Percentiles rank a stretch among this genome's conserved stretches.
Evolutionary conservation across 2,329 filamentous ascomycete species (phyloP).

Genomic region (Fusarium brachygibbosum): DNA sequence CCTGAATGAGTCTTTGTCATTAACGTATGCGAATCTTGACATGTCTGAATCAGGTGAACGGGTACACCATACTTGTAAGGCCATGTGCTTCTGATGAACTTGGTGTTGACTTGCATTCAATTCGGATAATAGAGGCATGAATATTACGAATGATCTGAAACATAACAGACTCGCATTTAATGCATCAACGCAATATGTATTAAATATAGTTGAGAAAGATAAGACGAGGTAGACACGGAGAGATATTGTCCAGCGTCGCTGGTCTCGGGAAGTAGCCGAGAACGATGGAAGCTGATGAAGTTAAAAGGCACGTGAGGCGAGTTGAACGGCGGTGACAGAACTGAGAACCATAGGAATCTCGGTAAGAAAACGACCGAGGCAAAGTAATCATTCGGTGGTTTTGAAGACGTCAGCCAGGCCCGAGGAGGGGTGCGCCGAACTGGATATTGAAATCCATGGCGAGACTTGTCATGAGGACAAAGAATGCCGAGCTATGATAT

Average conservation of each 20-base stretch:
- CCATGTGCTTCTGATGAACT: background rate
- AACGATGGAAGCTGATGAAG: constrained; percentile 1
- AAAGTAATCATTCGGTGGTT: constrained; percentile 12
- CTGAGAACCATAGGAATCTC: constrained; percentile 13
- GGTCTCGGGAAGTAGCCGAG: constrained; percentile 43
- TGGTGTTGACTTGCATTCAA: background rate
- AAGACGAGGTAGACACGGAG: background rate
- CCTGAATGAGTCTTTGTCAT: background rate
- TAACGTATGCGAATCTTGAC: background rate
- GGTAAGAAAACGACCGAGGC: constrained; percentile 42
- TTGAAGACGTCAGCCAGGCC: background rate
- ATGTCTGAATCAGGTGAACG: background rate
- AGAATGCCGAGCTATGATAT: constrained; percentile 9
- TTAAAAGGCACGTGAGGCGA: constrained; percentile 31
- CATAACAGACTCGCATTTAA: background rate
- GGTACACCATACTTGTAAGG: background rate
- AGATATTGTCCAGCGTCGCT: background rate
- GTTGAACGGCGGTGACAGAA: background rate
- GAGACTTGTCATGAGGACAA: constrained; percentile 20
- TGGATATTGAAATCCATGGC: constrained; percentile 30
- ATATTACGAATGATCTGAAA: background rate
- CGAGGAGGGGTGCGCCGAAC: constrained; percentile 1
- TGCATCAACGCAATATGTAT: background rate
- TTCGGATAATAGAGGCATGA: too few species aligned
- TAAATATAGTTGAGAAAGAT: background rate